phyloP scores from a whole-genome alignment of 495 filamentous ascomycete species.

The Annulohypoxylon bovei region DNA sequence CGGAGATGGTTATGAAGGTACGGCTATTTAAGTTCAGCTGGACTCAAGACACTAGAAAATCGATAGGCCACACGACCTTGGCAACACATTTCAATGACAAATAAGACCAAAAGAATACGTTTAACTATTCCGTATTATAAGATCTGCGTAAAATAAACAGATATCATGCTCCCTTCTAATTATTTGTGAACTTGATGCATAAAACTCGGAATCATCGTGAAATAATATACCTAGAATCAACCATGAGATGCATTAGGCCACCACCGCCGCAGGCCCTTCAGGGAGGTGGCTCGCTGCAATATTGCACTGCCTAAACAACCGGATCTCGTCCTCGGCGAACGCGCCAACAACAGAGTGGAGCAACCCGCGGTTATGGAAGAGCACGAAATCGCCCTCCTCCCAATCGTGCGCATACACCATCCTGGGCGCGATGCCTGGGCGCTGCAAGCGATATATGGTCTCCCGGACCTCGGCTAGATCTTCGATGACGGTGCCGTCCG shows the following conservation, averaged over 20 bases:
- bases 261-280: slow-evolving; percentile 50
- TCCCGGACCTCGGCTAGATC: slow-evolving; percentile 72
- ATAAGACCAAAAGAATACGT: no score
- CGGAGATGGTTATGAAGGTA: no score
- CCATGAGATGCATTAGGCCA: not conserved
- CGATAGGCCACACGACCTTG: no score
- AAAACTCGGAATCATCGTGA: not conserved
- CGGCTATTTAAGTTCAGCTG: no score
- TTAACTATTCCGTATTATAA: no score
- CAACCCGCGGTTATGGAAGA: slow-evolving; percentile 79
- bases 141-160: no score
- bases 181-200: not conserved
- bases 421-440: slow-evolving; percentile 73
- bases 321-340: slow-evolving; percentile 74
- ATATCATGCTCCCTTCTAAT: no score
- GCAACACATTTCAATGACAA: no score
- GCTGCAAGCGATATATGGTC: slow-evolving; percentile 71
- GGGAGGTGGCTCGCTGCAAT: slow-evolving; percentile 68
- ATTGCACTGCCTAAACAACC: slow-evolving; percentile 80
- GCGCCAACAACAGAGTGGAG: slow-evolving; percentile 78
- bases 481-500: slow-evolving; percentile 70
- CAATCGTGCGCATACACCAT: slow-evolving; percentile 79
- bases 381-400: slow-evolving; percentile 75
- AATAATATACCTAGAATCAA: not conserved
- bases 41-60: no score